phyloP scores from a whole-genome alignment of 169 alveolate genomes.

The Sarcocystis neurona region DNA sequence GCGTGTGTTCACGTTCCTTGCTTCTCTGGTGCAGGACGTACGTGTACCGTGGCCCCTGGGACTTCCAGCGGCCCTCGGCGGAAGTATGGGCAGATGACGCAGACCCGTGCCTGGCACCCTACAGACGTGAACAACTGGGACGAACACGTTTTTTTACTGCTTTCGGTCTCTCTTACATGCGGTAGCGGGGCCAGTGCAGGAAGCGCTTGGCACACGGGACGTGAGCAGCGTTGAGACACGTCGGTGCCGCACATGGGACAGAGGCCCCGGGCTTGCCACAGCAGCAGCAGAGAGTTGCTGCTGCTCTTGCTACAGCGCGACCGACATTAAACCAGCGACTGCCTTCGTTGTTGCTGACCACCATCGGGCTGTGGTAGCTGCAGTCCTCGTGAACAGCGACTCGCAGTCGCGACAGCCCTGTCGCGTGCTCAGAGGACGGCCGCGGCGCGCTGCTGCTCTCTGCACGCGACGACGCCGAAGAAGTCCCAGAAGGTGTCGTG shows the following conservation, averaged over 20 bases:
- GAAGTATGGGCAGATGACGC: no score
- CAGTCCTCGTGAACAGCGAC: conserved; percentile 59
- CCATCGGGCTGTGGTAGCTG: conserved; percentile 53
- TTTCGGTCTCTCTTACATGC: background rate
- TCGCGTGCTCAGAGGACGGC: background rate
- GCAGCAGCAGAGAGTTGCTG: conserved; percentile 8
- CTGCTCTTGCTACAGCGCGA: conserved; percentile 23
- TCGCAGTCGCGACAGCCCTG: background rate
- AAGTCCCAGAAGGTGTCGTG: no score
- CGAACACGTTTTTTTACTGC: background rate
- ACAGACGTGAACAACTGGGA: no score
- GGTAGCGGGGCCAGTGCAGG: background rate
- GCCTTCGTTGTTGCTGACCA: conserved; percentile 49
- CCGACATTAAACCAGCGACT: conserved; percentile 55
- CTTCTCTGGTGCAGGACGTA: background rate
- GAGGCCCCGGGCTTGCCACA: conserved; percentile 50
- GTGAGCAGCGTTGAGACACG: background rate
- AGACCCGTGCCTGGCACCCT: no score
- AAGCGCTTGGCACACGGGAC: conserved; percentile 10
- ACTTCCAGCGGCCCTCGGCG: no score
- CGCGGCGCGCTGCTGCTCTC: background rate
- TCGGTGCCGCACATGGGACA: background rate
- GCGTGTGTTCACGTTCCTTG: background rate
- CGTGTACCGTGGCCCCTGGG: no score
- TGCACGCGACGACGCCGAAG: no score